These are phyloP conservation scores for Aspergillus avenaceus DNA, from an alignment of 495 filamentous ascomycete species.

Conservation along the genomic window DNA sequence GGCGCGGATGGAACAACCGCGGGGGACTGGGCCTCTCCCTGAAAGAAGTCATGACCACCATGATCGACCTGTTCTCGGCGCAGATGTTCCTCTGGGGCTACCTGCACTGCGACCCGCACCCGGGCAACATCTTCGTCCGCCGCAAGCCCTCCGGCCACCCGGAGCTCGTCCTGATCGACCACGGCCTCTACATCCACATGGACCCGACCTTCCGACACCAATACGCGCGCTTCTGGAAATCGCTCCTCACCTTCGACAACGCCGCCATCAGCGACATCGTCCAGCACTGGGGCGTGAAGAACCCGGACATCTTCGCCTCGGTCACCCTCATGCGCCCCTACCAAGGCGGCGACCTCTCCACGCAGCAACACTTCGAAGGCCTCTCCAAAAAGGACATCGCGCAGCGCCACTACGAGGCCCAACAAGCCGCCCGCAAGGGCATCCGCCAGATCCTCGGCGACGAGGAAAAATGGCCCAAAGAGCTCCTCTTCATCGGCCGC, in stretches of 20 bases:
- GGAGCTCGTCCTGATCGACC: constrained; percentile 93
- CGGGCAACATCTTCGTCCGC: constrained; percentile 94
- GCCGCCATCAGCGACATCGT: constrained; percentile 67
- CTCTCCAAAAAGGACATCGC: constrained; percentile 49
- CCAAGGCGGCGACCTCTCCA: constrained; percentile 71
- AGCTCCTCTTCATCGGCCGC: constrained; percentile 92
- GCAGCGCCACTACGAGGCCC: constrained; percentile 74
- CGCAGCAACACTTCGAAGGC: constrained; percentile 57
- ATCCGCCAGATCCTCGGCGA: constrained; percentile 82
- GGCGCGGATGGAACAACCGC: constrained; percentile 64
- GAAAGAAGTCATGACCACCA: constrained; percentile 88
- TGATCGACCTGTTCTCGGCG: constrained; percentile 90
- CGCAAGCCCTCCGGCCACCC: constrained; percentile 75
- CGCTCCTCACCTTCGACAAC: constrained; percentile 91
- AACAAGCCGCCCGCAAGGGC: constrained; percentile 75
- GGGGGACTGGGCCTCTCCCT: constrained; percentile 80
- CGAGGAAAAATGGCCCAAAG: constrained; percentile 87
- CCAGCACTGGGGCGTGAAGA: constrained; percentile 77
- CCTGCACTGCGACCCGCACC: constrained; percentile 94
- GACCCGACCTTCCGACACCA: constrained; percentile 77
- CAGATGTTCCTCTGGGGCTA: constrained; percentile 96
- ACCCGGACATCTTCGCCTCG: constrained; percentile 83
- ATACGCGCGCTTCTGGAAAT: constrained; percentile 91
- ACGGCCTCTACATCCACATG: constrained; percentile 93
- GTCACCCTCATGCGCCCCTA: constrained; percentile 89